Evolutionary conservation across 108 stramenopile genomes (phyloP).

Genomic region (Cyclostephanos tholiformis): DNA sequence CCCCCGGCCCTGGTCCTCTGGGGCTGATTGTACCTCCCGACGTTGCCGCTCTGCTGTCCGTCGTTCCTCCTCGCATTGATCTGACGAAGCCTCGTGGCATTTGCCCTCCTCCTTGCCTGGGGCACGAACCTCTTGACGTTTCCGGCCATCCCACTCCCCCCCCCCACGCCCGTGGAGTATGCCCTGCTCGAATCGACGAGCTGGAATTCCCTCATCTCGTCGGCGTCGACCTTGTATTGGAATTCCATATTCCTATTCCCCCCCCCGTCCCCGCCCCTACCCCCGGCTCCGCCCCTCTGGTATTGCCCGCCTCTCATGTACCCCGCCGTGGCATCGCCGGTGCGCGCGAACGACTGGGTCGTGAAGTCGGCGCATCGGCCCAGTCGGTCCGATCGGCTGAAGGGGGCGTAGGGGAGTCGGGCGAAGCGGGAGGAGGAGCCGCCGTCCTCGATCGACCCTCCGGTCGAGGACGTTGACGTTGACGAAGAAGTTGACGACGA

Average conservation of each 20-base stretch:
- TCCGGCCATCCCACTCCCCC: constrained; percentile 23
- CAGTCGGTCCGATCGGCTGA: constrained; percentile 89
- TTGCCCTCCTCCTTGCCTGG: constrained; percentile 58
- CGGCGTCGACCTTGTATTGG: constrained; percentile 78
- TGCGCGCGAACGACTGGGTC: constrained; percentile 33
- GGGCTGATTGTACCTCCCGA: constrained; percentile 43
- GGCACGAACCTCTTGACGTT: constrained; percentile 62
- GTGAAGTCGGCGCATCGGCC: constrained; percentile 89
- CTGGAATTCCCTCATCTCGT: constrained; percentile 83
- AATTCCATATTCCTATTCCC: constrained; percentile 64
- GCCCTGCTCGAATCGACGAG: constrained; percentile 92
- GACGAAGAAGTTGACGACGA: constrained; percentile 40
- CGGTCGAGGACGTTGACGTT: constrained; percentile 14
- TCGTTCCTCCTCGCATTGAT: constrained; percentile 74
- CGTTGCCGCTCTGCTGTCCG: constrained; percentile 17
- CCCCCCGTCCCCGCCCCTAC: constrained; percentile 17
- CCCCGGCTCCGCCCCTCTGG: background rate
- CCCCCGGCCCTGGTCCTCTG: constrained; percentile 48
- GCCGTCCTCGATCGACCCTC: constrained; percentile 7
- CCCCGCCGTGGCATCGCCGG: constrained; percentile 40
- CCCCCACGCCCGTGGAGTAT: constrained; percentile 46
- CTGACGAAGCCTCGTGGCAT: constrained; percentile 66
- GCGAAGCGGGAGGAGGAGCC: constrained; percentile 61
- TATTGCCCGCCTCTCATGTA: constrained; percentile 25
- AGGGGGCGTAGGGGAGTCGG: constrained; percentile 91